Evolutionary conservation across 2,329 filamentous ascomycete genomes (phyloP).

Genomic region (Hypoxylon sp.): DNA sequence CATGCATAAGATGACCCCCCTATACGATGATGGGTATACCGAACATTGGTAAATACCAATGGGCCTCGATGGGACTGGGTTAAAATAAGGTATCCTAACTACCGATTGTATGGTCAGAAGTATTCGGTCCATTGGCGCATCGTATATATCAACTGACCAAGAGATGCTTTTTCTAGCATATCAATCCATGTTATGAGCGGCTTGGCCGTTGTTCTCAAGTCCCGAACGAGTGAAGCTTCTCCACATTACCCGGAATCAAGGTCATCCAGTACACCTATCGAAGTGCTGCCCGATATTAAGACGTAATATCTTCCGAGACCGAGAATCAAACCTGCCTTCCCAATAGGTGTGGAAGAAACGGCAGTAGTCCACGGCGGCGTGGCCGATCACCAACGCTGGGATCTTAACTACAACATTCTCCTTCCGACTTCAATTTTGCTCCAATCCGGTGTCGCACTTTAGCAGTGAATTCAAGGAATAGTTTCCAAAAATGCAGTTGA

Average conservation of each 20-base stretch:
- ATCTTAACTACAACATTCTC: constrained; percentile 20
- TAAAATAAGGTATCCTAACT: constrained; percentile 9
- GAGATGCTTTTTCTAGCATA: background rate
- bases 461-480: constrained; percentile 1
- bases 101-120: constrained; percentile 17
- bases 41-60: no score
- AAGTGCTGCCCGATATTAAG: constrained; percentile 43
- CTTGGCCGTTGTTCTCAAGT: constrained; percentile 30
- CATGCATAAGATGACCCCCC: no score
- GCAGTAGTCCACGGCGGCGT: constrained; percentile 31
- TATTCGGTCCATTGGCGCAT: constrained; percentile 17
- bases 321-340: constrained; percentile 24
- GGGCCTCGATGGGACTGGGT: background rate
- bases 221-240: constrained; percentile 38
- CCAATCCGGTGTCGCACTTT: background rate
- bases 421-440: constrained; percentile 6
- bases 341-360: constrained; percentile 28
- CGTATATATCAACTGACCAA: constrained; percentile 3
- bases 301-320: constrained; percentile 37
- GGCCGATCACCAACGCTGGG: constrained; percentile 13
- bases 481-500: constrained; percentile 41
- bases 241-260: constrained; percentile 45
- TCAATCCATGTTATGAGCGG: constrained; percentile 8
- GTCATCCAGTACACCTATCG: constrained; percentile 39
- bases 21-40: no score